A percentile compares a stretch with the other conserved stretches of the same genome.
These are phyloP conservation scores for Boletus semigastroideus DNA, from an alignment of 1,284 basidiomycete species.

Conservation along the genomic window DNA sequence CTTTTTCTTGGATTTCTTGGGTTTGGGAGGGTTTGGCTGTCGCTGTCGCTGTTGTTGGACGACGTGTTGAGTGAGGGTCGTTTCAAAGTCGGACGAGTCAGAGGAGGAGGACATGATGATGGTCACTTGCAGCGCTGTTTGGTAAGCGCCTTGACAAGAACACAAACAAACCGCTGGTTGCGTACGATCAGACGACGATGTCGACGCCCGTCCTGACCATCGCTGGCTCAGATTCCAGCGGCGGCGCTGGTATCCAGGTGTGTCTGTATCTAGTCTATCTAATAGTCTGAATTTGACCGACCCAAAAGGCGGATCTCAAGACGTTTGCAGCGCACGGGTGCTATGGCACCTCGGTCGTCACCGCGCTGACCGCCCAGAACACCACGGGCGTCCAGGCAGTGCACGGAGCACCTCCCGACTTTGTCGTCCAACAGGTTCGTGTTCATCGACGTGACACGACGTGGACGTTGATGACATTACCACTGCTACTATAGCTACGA, in stretches of 20 bases:
- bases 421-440: conserved; percentile 70
- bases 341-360: conserved; percentile 87
- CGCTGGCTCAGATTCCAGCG: conserved; percentile 84
- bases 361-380: conserved; percentile 91
- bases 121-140: no score
- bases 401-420: conserved; percentile 62
- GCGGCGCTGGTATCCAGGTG: conserved; percentile 90
- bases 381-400: conserved; percentile 82
- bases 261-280: conserved; percentile 13
- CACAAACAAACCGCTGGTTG: no score
- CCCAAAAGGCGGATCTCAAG: conserved; percentile 76
- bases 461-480: no score
- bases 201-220: conserved; percentile 59
- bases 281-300: no score
- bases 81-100: conserved; percentile 21
- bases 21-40: background rate
- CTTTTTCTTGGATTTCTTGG: conserved; percentile 7
- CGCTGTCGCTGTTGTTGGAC: conserved; percentile 4
- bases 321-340: conserved; percentile 78
- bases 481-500: conserved; percentile 50
- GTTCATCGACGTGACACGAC: background rate
- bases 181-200: conserved; percentile 3
- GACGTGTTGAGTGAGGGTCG: conserved; percentile 3
- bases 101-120: conserved; percentile 24
- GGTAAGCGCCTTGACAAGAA: no score